Evolutionary conservation across 495 filamentous ascomycete genomes (phyloP).

Genomic region (Hypoxylon fuscum): DNA sequence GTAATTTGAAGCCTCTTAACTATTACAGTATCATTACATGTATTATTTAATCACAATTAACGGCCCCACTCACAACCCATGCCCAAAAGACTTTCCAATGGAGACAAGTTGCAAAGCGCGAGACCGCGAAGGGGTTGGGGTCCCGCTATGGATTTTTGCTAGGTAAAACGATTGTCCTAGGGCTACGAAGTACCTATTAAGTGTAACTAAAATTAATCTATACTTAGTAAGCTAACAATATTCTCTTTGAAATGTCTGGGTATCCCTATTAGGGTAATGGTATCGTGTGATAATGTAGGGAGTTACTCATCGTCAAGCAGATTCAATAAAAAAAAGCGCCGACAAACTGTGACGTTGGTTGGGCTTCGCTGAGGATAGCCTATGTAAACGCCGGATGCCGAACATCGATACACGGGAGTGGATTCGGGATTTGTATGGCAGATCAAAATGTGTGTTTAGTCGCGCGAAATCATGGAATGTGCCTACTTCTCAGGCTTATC

Average conservation of each 20-base stretch:
- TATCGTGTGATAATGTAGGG: background rate
- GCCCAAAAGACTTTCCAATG: constrained; percentile 2
- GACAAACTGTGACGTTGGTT: background rate
- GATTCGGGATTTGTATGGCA: background rate
- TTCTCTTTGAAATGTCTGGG: too few species aligned
- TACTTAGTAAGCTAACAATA: background rate
- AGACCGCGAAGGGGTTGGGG: constrained; percentile 14
- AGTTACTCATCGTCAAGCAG: background rate
- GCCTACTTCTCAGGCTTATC: background rate
- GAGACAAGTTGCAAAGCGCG: constrained; percentile 14
- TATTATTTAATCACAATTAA: constrained; percentile 17
- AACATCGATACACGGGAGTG: background rate
- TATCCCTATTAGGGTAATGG: too few species aligned
- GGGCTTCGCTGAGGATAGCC: background rate
- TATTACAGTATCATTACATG: background rate
- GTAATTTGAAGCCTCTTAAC: background rate
- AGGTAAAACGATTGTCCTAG: constrained; percentile 26
- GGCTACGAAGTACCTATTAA: background rate
- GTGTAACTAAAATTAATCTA: background rate
- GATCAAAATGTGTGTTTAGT: too few species aligned
- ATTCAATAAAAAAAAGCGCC: background rate
- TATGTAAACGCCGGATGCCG: background rate
- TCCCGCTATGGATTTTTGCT: background rate
- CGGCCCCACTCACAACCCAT: constrained; percentile 9
- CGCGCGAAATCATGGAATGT: background rate